phyloP scores from a whole-genome alignment of 768 basidiomycete species.

The Flagelloscypha sp. region DNA sequence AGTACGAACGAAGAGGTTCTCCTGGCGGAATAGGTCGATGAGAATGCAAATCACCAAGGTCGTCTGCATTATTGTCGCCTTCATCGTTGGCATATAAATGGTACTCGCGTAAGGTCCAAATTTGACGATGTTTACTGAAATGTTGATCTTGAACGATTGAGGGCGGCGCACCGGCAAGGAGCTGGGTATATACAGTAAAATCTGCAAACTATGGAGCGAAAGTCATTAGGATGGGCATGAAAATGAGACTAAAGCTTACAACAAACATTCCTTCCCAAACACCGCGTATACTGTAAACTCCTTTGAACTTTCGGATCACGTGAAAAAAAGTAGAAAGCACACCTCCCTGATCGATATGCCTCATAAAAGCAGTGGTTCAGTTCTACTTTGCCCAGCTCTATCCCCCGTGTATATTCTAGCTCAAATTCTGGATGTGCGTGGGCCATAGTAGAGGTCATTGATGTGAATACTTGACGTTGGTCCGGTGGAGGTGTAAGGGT shows the following conservation, averaged over 20 bases:
- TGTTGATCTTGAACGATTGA: conserved; percentile 60
- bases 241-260: conserved; percentile 29
- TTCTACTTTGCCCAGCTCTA: too few relatives aligned
- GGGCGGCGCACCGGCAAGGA: conserved; percentile 64
- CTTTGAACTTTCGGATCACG: too few relatives aligned
- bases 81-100: conserved; percentile 34
- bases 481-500: conserved; percentile 34
- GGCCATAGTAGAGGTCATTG: too few relatives aligned
- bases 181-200: conserved; percentile 74
- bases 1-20: conserved; percentile 53
- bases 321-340: too few relatives aligned
- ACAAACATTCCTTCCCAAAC: conserved; percentile 77
- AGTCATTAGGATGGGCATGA: not conserved
- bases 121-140: conserved; percentile 80
- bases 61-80: conserved; percentile 17
- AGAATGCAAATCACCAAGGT: not conserved
- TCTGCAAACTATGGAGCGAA: conserved; percentile 57
- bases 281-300: conserved; percentile 49
- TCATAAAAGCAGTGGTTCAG: too few relatives aligned
- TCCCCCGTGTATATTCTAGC: too few relatives aligned
- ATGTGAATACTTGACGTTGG: conserved; percentile 7
- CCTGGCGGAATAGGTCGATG: conserved; percentile 40
- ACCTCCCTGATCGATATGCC: too few relatives aligned
- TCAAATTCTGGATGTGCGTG: too few relatives aligned
- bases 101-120: conserved; percentile 81